Evolutionary conservation across 176 grass and related monocot genomes (phyloP), one percentile per base, ranked within the genome.

Genomic region (Carex kokanica): DNA sequence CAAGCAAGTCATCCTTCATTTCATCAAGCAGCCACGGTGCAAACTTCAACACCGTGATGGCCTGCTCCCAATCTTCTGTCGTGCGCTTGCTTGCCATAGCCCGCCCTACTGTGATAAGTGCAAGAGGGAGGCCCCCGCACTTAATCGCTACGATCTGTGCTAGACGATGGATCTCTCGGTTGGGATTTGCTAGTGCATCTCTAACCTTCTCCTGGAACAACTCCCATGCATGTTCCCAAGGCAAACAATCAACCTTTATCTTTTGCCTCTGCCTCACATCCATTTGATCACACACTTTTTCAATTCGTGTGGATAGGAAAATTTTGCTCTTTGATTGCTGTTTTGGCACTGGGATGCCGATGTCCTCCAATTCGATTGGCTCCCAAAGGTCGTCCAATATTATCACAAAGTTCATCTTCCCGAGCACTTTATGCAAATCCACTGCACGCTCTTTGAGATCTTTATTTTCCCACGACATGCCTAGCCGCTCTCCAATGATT

Each of bases 201-300:
- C 92, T 87, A 23, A 91, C 92, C 85, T 94, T 97, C 47, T 94
- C 92, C 7, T 80, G 41, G 41, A 97, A 97, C 41, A 97, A 80
- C 81, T 88, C 87, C 94, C 94, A 94, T 3, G 94, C 71, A 0
- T 83, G 85, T 13, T 81, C 81, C 94, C 90, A 89, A 2, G 88
- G 49, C 78, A 94, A 86, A 38, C 88, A 86, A 13, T 91, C 94
- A 51, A 94, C 65, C 92, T 88, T 97, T 84, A 97, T 86, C 90
- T 94, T 97, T 47, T 78, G 88, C 21, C n/a, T n/a, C n/a, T n/a
- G n/a, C n/a, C 83, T 87, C n/a, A 90, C 92, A 7, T 94, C 94
- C 92, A 97, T 97, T 40, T 88, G 86, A 71, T 97, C 87, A 38
- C 94, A 94, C 71, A 97, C 92, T 23, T 97, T 88, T 80, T 97